Base-by-base conservation (phyloP, 352 stramenopile genomes). In the Thalassiosira ordinaria region DNA sequence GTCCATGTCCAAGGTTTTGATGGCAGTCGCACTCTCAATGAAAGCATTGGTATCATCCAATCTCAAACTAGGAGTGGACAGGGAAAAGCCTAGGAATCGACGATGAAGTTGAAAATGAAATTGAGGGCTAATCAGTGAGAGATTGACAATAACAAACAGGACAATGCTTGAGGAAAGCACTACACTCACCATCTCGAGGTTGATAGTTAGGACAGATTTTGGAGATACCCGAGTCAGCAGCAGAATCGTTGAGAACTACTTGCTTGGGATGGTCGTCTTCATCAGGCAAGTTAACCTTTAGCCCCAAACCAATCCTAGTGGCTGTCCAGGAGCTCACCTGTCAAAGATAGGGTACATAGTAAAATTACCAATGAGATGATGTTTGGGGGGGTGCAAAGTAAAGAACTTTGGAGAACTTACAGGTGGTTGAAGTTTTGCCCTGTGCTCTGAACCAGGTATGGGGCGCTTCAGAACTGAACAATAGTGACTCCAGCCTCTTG, bases 401-500 rank as follows among this genome's bases (percentile, higher is more conserved):
- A n/a, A n/a, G n/a, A n/a, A n/a, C n/a, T n/a, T n/a, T n/a, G n/a
- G n/a, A n/a, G 11, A 9, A 52, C 56, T 61, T 26, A 90, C 37
- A 35, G 80, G 83, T 18, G 89, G 89, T 29, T 94, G 89, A n/a
- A 94, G 61, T 59, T 82, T 88, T 18, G 85, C 85, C 0, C 89
- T 74, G 78, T 85, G 46, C 29, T 89, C 80, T n/a, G 89, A 82
- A 37, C 74, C 66, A 22, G 89, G 87, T 31, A 94, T 55, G 16
- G 57, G 65, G 52, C 80, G 67, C 49, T 91, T 80, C 16, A 94
- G 37, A 16, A 94, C 79, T 27, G 78, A 83, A 72, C 89, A 94
- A 62, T 86, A 92, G 53, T 94, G 89, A 57, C 53, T 87, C 89
- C 89, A 94, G 18, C 89, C 87, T 60, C 89, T 73, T 51, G 76